Conservation (phyloP, 1,139 yeast genomes). For the Yamadazyma diddensiae region DNA sequence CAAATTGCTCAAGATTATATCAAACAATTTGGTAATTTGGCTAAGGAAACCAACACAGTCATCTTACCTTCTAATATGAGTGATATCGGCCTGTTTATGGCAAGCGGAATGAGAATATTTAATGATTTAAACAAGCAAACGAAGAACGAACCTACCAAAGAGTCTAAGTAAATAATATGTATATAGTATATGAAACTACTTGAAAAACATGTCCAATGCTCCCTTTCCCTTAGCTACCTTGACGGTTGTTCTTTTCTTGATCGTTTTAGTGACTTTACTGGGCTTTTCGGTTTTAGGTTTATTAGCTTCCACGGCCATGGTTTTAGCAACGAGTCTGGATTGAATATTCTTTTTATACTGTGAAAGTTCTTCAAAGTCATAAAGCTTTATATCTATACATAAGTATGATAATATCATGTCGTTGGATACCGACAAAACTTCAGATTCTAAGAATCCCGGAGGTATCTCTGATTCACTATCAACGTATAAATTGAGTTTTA, state of each 20-base stretch:
- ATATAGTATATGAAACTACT: constrained; percentile 6
- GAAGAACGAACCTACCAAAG: neutral
- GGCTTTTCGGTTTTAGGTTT: constrained; percentile 12
- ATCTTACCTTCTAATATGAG: constrained; percentile 76
- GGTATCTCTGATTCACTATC: constrained; percentile 24
- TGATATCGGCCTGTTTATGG: constrained; percentile 72
- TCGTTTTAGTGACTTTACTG: constrained; percentile 13
- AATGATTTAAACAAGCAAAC: constrained; percentile 41
- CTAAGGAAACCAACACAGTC: constrained; percentile 77
- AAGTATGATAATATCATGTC: constrained; percentile 12
- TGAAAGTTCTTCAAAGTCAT: constrained; percentile 29
- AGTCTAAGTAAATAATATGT: neutral
- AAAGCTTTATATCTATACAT: constrained; percentile 4
- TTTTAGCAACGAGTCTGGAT: constrained; percentile 9
- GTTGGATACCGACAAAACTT: constrained; percentile 9
- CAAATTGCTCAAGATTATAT: constrained; percentile 85
- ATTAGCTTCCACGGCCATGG: constrained; percentile 11
- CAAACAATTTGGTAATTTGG: constrained; percentile 76
- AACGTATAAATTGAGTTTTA: constrained; percentile 35
- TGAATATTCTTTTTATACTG: constrained; percentile 27
- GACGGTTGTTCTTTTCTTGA: constrained; percentile 14
- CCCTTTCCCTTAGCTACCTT: constrained; percentile 57
- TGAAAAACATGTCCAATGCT: constrained; percentile 62
- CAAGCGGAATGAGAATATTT: constrained; percentile 72
- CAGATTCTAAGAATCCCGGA: constrained; percentile 23